Evolutionary conservation across 2,329 filamentous ascomycete genomes (phyloP), one percentile per base, ranked within the genome.

Genomic region (Elsinoe australis): DNA sequence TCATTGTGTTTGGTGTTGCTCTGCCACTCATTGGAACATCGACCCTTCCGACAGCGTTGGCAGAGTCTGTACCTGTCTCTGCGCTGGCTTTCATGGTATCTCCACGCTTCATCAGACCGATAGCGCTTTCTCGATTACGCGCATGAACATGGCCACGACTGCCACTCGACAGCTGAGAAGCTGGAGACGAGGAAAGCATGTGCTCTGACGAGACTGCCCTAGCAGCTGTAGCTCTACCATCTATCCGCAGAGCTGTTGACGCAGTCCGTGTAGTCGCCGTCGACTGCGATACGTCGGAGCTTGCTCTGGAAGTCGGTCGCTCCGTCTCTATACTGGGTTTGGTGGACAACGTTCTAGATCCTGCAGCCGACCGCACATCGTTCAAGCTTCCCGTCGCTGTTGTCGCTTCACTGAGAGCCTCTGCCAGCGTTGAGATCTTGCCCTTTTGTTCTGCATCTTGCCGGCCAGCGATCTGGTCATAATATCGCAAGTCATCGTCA

Each of bases 361-460:
- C 32, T 9, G 6, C 32, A 3, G 34, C 31, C 14, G 32, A 31
- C 12, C 15, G 19, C 15, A 31, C 33, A 28, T 39, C 45, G 12
- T 48, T 36, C 15, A 38, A 14, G 10, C 24, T 33, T 24, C 22
- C 84, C 53, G 92, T 87, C 0, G 85, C 88, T 68, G 87, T 89
- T 1, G 88, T 94, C 5, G 92, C 92, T 64, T 96, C 92, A 22
- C 94, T 72, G 12, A 96, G 71, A 4, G 92, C 92, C 65, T 96
- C 90, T 3, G 86, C 80, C 55, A 96, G 92, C 0, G 88, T 94
- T 57, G 22, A 60, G 56, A 47, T 63, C 56, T 51, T 64, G 49
- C 65, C 33, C 60, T 55, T 52, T 68, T 58, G 32, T 19, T 59
- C 51, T 52, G 61, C 52, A 55, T 18, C 22, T 55, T 15, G 59